phyloP scores from a whole-genome alignment of 345 rosid species.

The Isatis tinctoria region DNA sequence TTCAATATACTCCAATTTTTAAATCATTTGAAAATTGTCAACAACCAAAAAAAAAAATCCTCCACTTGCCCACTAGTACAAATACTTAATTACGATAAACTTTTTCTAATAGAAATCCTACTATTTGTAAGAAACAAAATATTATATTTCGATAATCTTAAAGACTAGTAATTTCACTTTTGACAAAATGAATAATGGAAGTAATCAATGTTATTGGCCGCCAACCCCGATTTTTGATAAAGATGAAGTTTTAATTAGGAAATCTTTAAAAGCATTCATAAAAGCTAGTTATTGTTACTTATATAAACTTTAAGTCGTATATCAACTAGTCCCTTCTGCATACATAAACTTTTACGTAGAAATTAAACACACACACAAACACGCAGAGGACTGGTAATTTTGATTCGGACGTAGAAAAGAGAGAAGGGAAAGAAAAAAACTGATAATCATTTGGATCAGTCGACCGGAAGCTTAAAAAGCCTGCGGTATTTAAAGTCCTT shows the following conservation, averaged over 20 bases:
- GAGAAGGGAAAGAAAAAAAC: background rate
- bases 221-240: background rate
- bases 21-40: background rate
- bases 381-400: background rate
- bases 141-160: background rate
- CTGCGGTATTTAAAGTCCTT: slow-evolving; percentile 55
- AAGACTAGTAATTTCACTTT: background rate
- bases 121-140: background rate
- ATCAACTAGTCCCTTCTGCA: background rate
- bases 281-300: background rate
- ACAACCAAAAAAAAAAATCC: background rate
- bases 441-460: background rate
- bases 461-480: slow-evolving; percentile 54
- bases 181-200: too few relatives aligned
- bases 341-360: background rate
- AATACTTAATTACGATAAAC: background rate
- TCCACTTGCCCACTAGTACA: background rate
- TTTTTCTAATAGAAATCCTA: background rate
- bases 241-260: background rate
- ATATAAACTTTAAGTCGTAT: background rate
- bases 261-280: background rate
- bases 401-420: background rate
- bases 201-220: background rate
- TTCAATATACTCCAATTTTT: background rate
- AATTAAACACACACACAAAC: background rate